Evolutionary conservation across 2,329 filamentous ascomycete genomes (phyloP), one percentile per base, ranked within the genome.

Genomic region (Neodidymelliopsis sp.): DNA sequence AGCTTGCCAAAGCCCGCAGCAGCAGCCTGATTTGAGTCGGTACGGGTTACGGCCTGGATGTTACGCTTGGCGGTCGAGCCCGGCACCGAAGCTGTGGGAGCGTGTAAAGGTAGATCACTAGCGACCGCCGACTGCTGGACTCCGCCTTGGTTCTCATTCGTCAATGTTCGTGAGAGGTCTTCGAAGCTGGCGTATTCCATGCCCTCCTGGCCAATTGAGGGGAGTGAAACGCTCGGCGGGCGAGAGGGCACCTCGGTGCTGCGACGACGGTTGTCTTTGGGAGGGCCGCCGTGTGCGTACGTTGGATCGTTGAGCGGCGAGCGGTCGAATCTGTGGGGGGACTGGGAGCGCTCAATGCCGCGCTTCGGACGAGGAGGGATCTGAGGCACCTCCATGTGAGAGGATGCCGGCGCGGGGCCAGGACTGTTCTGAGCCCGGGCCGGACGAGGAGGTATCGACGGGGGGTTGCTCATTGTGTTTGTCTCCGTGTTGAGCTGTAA

Each of bases 161-260:
- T 61, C 54, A 66, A 62, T 3, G 69, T 69, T 47, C 63, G 67
- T 35, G 64, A 67, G 25, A 73, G 59, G 39, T 72, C 69, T 12
- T 81, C 75, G 60, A 84, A 76, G 64, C 84, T 87, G 41, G 84
- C 90, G 75, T 97, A 97, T 76, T 97, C 93, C 60, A 81, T 85
- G 55, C 93, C 93, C 76, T 97, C 93, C 69, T 97, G 87, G 49
- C 93, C 93, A 45, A 96, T 81, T 1, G 89, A 89, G 12, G 93
- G 93, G 69, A 97, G 82, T 24, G 84, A 83, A 47, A 96, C 90
- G 67, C 90, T 95, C 37, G 85, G 83, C 25, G 89, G 84, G 39
- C 90, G 88, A 13, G 78, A 75, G 20, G 79, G 69, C 56, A 80
- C 73, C 23, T 73, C 71, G 13, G 62, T 61, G 37, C 67, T 70